Base-by-base conservation (phyloP, 2,329 filamentous ascomycete species). In the Herpomyces periplanetae region DNA sequence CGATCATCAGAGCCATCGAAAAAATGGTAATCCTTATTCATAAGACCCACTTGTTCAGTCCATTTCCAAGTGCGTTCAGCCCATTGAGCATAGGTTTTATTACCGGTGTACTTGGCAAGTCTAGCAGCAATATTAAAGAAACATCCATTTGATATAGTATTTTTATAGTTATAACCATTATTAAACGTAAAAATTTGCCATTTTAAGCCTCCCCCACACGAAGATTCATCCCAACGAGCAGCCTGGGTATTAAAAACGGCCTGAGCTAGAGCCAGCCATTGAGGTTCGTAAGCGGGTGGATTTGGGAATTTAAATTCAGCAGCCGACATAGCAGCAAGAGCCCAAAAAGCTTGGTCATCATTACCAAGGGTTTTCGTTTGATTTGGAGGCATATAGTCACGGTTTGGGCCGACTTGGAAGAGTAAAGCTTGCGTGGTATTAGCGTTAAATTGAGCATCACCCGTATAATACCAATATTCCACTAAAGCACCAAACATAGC, bases 381-480 rank as follows among this genome's bases (percentile, higher is more conserved):
- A 63, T 56, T 75, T 73, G 46, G 42, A 3, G 49, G 42, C 45
- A 63, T 54, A 29, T 48, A 80, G 31, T 75, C 59, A 22, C 54
- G 42, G 30, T 62, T 47, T 2, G 52, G 47, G 20, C 66, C 66
- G 20, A 60, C 54, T 36, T 85, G 69, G 33, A 51, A 58, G 17
- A 71, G 45, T 2, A 66, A 37, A 3, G 47, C 52, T 24, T 52
- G 30, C n/a, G n/a, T n/a, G n/a, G n/a, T 39, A 6, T 51, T 42
- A 5, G 45, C 31, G 33, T 63, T 62, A 38, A 58, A 64, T 20
- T 45, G 46, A 3, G 38, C 31, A 33, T 65, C 58, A 21, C 54
- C 55, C 0, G 65, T 75, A 33, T 68, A 66, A 32, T 59, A 64
- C 64, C 65, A 84, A 35, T 80, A 80, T 30, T 80, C 64, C 20